Evolutionary conservation across 2,329 filamentous ascomycete species (phyloP), one percentile per base, ranked within the genome.

Genomic region (Fusarium transvaalense): DNA sequence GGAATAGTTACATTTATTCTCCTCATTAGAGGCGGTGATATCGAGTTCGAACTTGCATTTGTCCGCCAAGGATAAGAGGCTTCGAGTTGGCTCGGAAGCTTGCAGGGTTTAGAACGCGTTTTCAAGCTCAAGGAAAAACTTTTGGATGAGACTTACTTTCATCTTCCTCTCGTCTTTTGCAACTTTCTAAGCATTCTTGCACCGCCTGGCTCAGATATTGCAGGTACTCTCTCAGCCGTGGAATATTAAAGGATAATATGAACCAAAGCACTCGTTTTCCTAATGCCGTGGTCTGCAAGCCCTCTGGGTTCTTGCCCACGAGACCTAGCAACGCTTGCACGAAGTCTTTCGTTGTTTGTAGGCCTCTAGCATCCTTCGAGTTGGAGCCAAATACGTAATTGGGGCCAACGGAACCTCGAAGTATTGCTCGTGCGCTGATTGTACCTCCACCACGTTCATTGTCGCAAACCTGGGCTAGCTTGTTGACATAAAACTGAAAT

Each of bases 251-350:
- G 1, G 14, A 25, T 2, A 67, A 17, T 9, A 64, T 64, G 13
- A 35, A 34, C 47, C 56, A 51, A 3, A 72, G 38, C 15, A 67
- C 56, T 12, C 57, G 39, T 23, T 68, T 72, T 6, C 32, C 13
- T 3, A 71, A 15, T 6, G 69, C 17, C 9, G 38, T 37, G 2
- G 9, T 6, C 2, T 41, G 25, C 2, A 72, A 37, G 1, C 19
- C 8, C 1, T 62, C 25, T 0, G 69, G 65, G 13, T 72, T 71
- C 19, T 14, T 7, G 3, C 51, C 56, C 5, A 61, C 52, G 2
- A 64, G 25, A 6, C 32, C 15, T 2, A 55, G 2, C 7, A 62
- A 27, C 0, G 19, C 15, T 6, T 21, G 42, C 3, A 64, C 6
- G 3, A 60, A 62, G 1, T 10, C 3, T 5, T 23, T 29, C 0